These are phyloP conservation scores for Trametes punicea DNA, from an alignment of 768 basidiomycete genomes.

Conservation along the genomic window DNA sequence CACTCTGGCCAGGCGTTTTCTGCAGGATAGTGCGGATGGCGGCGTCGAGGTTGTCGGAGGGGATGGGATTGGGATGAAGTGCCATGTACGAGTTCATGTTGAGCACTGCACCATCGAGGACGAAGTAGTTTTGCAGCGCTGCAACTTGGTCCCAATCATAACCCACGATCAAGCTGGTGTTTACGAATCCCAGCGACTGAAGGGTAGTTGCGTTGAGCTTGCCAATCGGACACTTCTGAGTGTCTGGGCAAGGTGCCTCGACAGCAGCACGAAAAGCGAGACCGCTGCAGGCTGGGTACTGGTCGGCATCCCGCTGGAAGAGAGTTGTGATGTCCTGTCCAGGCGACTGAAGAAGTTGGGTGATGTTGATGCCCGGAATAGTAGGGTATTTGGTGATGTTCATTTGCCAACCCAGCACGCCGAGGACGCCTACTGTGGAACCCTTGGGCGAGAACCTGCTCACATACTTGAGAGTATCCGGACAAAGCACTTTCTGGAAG, in stretches of 20 bases:
- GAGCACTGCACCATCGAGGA: conserved; percentile 90
- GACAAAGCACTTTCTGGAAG: conserved; percentile 89
- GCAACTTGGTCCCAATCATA: conserved; percentile 92
- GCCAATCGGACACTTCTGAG: conserved; percentile 65
- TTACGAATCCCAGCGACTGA: conserved; percentile 54
- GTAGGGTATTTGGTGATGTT: conserved; percentile 58
- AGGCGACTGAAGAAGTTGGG: conserved; percentile 48
- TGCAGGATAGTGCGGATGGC: conserved; percentile 75
- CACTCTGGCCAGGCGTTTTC: conserved; percentile 45
- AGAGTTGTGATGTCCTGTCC: conserved; percentile 90
- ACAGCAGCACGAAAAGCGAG: conserved; percentile 65
- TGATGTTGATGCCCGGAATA: conserved; percentile 54
- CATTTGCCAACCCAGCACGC: conserved; percentile 73
- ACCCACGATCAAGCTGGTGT: conserved; percentile 70
- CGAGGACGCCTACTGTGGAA: conserved; percentile 57
- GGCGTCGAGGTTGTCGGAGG: conserved; percentile 74
- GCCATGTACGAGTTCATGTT: conserved; percentile 86
- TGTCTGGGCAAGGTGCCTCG: conserved; percentile 64
- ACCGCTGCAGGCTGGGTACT: conserved; percentile 63
- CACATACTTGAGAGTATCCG: conserved; percentile 49
- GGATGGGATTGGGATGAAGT: conserved; percentile 63
- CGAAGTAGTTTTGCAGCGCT: conserved; percentile 68
- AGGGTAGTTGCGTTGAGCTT: conserved; percentile 58
- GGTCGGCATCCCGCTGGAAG: conserved; percentile 68
- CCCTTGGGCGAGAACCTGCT: conserved; percentile 48